Base-by-base conservation (phyloP, 1,284 basidiomycete genomes). In the Trichosporon faecale region DNA sequence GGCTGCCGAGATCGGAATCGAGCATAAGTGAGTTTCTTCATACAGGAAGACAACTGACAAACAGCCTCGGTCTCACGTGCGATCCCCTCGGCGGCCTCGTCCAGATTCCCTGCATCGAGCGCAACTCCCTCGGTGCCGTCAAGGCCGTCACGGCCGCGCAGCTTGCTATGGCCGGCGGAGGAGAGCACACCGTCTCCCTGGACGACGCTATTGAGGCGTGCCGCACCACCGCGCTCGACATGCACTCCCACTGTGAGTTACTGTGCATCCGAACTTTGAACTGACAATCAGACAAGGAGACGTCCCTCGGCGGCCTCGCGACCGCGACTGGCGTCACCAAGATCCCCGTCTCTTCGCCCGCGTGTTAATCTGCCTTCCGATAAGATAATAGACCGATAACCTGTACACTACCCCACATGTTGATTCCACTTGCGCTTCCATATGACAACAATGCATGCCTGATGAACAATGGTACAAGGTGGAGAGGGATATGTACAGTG, bases 131-230 rank as follows among this genome's bases (percentile, higher is more conserved):
- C 40, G 77, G 76, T 68, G 92, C 92, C 63, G 92, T 94, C 63
- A 94, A 94, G 81, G 92, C 93, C 7, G 88, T 94, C 61, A 94
- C 92, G 0, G 93, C 93, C n/a, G 93, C 94, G 8, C 95, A 98
- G 79, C 87, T 98, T 3, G 94, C 95, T 1, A 90, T 98, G 87
- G 94, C 95, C 1, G 92, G 91, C 72, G 88, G 91, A 76, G 94
- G 93, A 0, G 88, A 92, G 69, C 77, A 79, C 69, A 77, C 76
- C 37, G 76, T 79, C 21, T 76, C 76, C 68, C 78, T 98, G 27
- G 95, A 98, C 79, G 94, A 98, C 81, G 95, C 95, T 0, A 98
- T 98, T 69, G 92, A 94, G 79, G 96, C 95, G 1, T 97, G 97
- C 92, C 87, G 94, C 44, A 84, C 96, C 49, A 98, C 95, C 0